phyloP scores from a whole-genome alignment of 73 alveolate genomes.

The Loxodes magnus region DNA sequence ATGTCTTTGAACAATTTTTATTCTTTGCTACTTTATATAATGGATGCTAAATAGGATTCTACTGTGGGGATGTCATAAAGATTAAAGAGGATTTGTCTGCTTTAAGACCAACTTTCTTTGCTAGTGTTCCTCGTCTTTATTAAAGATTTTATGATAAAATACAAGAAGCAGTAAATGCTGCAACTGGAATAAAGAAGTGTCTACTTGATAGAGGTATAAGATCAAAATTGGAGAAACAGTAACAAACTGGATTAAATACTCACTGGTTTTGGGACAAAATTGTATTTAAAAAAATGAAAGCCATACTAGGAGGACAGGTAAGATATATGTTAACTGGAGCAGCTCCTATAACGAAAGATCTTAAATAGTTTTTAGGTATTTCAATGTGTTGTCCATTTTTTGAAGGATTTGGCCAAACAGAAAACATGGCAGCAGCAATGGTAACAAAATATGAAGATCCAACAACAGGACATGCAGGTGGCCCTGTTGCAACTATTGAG shows the following conservation, averaged over 20 bases:
- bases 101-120: constrained; percentile 87
- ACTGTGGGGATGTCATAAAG: constrained; percentile 55
- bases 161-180: constrained; percentile 33
- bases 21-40: constrained; percentile 26
- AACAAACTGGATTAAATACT: constrained; percentile 28
- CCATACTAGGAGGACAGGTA: constrained; percentile 82
- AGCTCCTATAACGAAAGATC: constrained; percentile 85
- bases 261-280: constrained; percentile 69
- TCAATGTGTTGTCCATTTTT: constrained; percentile 49
- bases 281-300: constrained; percentile 62
- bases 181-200: constrained; percentile 35
- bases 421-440: constrained; percentile 59
- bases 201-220: constrained; percentile 57
- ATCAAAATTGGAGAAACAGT: constrained; percentile 31
- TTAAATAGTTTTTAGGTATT: constrained; percentile 55
- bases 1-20: constrained; percentile 78
- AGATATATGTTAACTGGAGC: constrained; percentile 70
- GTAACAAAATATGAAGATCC: constrained; percentile 42
- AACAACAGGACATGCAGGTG: constrained; percentile 80
- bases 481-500: constrained; percentile 61
- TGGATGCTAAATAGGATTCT: constrained; percentile 70
- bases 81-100: constrained; percentile 61
- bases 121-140: constrained; percentile 92
- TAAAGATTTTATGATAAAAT: constrained; percentile 78
- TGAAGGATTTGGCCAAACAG: constrained; percentile 95